Evolutionary conservation across 1,284 basidiomycete species (phyloP).

Genomic region (Apiotrichum porosum): DNA sequence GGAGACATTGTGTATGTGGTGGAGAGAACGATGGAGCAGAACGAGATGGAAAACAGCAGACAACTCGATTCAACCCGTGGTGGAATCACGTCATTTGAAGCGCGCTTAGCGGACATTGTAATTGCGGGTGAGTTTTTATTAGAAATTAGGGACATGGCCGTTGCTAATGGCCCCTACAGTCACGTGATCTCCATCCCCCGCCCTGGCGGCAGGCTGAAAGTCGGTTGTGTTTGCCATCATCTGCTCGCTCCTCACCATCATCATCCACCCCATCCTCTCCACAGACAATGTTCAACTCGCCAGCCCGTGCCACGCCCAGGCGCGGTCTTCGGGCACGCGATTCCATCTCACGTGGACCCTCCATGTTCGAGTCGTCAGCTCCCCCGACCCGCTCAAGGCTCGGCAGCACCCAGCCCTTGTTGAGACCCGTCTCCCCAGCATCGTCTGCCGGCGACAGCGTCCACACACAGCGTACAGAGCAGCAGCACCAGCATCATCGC

Average conservation of each 20-base stretch:
- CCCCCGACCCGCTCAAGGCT: constrained; percentile 6
- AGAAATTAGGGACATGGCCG: too few relatives aligned
- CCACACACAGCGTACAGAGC: constrained; percentile 6
- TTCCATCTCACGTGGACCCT: constrained; percentile 19
- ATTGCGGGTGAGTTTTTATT: too few relatives aligned
- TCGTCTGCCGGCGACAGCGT: constrained; percentile 20
- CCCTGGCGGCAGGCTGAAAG: not conserved
- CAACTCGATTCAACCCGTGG: too few relatives aligned
- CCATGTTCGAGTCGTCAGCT: constrained; percentile 20
- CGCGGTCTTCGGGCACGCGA: constrained; percentile 19
- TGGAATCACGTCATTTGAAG: too few relatives aligned
- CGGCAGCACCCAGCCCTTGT: constrained; percentile 15
- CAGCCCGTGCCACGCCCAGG: constrained; percentile 34
- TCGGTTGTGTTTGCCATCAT: too few relatives aligned
- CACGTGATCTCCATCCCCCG: constrained; percentile 2
- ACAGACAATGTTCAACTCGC: constrained; percentile 42
- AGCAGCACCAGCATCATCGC: constrained; percentile 8
- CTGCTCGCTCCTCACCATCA: not conserved
- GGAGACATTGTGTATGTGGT: constrained; percentile 8
- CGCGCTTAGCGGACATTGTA: too few relatives aligned
- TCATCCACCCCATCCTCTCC: not conserved
- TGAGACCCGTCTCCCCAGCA: too few relatives aligned
- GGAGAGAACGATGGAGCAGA: not conserved
- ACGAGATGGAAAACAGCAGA: not conserved
- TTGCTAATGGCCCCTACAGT: not conserved